phyloP scores from a whole-genome alignment of 1,284 basidiomycete species.

The Tylopilus orsonianus region DNA sequence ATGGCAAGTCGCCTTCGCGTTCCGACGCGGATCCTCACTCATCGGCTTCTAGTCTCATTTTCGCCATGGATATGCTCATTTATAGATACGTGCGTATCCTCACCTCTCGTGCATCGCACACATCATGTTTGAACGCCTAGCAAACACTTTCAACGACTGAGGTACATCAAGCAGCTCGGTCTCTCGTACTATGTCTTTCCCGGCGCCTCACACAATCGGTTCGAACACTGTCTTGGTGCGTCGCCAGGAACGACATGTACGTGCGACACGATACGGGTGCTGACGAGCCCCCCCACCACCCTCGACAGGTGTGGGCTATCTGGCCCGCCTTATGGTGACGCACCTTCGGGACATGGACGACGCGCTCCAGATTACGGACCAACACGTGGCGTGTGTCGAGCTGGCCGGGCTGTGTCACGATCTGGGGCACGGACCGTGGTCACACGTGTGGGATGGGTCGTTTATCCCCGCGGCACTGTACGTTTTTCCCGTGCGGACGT shows the following conservation, averaged over 20 bases:
- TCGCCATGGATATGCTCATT: constrained; percentile 39
- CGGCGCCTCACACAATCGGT: constrained; percentile 73
- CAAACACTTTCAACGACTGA: constrained; percentile 70
- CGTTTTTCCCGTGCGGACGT: constrained; percentile 16
- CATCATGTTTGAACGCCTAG: constrained; percentile 36
- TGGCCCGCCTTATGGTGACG: constrained; percentile 59
- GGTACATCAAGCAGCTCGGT: constrained; percentile 76
- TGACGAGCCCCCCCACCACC: too few species aligned
- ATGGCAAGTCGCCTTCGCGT: constrained; percentile 20
- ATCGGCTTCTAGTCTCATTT: constrained; percentile 34
- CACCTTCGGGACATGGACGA: constrained; percentile 62
- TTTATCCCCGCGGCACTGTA: constrained; percentile 54
- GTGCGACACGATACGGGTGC: too few species aligned
- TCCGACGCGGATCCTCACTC: too few species aligned
- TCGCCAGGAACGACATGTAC: background rate
- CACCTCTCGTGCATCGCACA: background rate
- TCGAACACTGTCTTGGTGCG: constrained; percentile 75
- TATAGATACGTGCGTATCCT: constrained; percentile 41
- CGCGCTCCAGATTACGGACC: constrained; percentile 58
- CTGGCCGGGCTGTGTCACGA: constrained; percentile 59
- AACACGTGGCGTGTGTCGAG: constrained; percentile 50
- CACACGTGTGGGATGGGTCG: constrained; percentile 54
- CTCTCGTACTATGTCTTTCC: constrained; percentile 74
- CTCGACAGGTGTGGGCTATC: constrained; percentile 65
- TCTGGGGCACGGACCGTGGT: constrained; percentile 59